phyloP scores from a whole-genome alignment of 78 protist species.

The Isochrysis galbana region DNA sequence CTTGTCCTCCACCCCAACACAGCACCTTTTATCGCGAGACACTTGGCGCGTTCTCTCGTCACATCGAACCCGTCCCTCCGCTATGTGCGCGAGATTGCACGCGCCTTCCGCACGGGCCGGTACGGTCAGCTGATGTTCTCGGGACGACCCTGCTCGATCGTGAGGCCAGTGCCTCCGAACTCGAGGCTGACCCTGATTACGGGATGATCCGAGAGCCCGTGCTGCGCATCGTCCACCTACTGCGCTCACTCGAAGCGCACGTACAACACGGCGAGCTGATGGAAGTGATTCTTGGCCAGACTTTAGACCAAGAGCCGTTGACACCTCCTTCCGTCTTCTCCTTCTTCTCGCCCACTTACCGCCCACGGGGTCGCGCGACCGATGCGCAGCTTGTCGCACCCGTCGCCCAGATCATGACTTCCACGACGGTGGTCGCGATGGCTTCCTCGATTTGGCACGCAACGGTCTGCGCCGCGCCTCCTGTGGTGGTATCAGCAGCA shows the following conservation, averaged over 20 bases:
- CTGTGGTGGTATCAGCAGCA: too few relatives aligned
- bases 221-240: not conserved
- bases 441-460: too few relatives aligned
- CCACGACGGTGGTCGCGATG: too few relatives aligned
- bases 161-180: not conserved
- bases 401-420: constrained; percentile 14
- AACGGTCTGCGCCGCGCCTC: too few relatives aligned
- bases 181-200: not conserved
- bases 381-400: not conserved
- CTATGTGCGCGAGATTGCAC: not conserved
- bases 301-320: too few relatives aligned
- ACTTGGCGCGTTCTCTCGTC: not conserved
- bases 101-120: not conserved
- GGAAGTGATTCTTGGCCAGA: too few relatives aligned
- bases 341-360: constrained; percentile 17
- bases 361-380: not conserved
- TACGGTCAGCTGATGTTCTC: not conserved
- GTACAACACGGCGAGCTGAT: too few relatives aligned
- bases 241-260: constrained; percentile 35
- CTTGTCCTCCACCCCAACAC: constrained; percentile 4
- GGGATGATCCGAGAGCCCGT: constrained; percentile 27
- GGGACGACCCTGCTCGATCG: constrained; percentile 34
- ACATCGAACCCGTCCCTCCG: constrained; percentile 28
- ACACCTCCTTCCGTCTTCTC: not conserved
- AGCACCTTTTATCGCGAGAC: not conserved